These are phyloP conservation scores for Paecilomyces dactylethromorphus DNA, from an alignment of 2,329 filamentous ascomycete species.

Conservation along the genomic window DNA sequence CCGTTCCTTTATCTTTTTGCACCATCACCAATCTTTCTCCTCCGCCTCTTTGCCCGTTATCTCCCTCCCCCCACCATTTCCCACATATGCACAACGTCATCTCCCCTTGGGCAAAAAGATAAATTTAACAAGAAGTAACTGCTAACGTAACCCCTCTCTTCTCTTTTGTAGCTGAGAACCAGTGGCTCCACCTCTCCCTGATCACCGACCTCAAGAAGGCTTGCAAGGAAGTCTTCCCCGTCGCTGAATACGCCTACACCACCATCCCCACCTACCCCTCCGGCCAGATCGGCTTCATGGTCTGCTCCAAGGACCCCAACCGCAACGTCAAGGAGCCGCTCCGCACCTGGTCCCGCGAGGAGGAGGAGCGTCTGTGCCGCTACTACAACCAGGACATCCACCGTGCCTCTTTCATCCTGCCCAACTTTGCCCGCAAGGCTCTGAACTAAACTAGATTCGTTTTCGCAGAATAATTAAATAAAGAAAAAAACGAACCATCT, in stretches of 20 bases:
- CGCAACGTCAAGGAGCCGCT: conserved; percentile 80
- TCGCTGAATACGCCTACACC: conserved; percentile 95
- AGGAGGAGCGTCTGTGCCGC: conserved; percentile 86
- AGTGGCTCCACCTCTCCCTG: conserved; percentile 93
- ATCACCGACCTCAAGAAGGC: conserved; percentile 95
- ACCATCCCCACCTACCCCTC: conserved; percentile 99
- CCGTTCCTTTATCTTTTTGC: conserved; percentile 63
- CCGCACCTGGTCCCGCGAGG: conserved; percentile 72
- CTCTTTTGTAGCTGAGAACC: conserved; percentile 74
- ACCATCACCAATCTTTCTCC: conserved; percentile 43
- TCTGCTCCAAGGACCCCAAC: conserved; percentile 90
- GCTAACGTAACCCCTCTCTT: conserved; percentile 19
- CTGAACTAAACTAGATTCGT: conserved; percentile 27
- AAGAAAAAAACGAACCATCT: background rate
- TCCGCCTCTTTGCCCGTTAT: conserved; percentile 18
- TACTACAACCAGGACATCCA: conserved; percentile 99
- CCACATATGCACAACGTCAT: background rate
- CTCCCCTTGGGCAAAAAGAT: background rate
- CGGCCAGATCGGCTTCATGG: conserved; percentile 99
- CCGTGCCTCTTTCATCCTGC: conserved; percentile 86
- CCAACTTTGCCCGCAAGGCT: conserved; percentile 82
- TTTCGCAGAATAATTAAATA: background rate
- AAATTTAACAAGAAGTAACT: background rate
- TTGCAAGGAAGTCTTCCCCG: conserved; percentile 94
- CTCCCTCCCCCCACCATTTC: background rate